phyloP scores from a whole-genome alignment of 768 basidiomycete species.

The Porpolomopsis calyptriformis region DNA sequence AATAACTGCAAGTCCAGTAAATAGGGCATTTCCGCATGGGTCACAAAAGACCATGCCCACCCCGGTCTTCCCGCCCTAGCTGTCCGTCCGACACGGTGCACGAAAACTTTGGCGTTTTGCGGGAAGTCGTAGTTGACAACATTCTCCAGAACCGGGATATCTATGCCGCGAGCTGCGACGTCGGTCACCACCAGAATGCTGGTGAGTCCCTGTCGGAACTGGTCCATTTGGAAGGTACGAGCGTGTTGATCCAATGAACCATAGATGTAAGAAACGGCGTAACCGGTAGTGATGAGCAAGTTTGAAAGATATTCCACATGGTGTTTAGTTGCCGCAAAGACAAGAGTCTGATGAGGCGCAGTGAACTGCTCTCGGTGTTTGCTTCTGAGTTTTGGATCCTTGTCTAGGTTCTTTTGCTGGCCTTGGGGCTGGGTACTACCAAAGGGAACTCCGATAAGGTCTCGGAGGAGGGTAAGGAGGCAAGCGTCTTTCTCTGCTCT shows the following conservation, averaged over 20 bases:
- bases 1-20: constrained; percentile 90
- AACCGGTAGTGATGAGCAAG: constrained; percentile 71
- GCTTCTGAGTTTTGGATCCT: constrained; percentile 40
- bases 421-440: constrained; percentile 23
- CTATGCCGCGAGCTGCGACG: constrained; percentile 95
- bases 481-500: constrained; percentile 92
- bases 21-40: constrained; percentile 77
- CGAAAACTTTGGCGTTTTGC: constrained; percentile 83
- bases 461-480: constrained; percentile 70
- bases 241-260: constrained; percentile 91
- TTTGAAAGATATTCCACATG: constrained; percentile 90
- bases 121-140: constrained; percentile 99
- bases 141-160: constrained; percentile 92
- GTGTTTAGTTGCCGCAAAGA: constrained; percentile 96
- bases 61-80: constrained; percentile 91
- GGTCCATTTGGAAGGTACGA: constrained; percentile 81
- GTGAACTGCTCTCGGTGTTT: constrained; percentile 43
- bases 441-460: constrained; percentile 76
- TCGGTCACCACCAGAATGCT: constrained; percentile 92
- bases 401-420: constrained; percentile 19
- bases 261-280: constrained; percentile 88
- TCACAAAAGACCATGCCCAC: constrained; percentile 94
- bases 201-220: constrained; percentile 71
- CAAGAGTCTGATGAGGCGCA: constrained; percentile 81
- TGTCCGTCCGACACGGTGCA: constrained; percentile 94